Evolutionary conservation across 805 yeast species (phyloP).

Genomic region (Sungouiozyma intestinalis): DNA sequence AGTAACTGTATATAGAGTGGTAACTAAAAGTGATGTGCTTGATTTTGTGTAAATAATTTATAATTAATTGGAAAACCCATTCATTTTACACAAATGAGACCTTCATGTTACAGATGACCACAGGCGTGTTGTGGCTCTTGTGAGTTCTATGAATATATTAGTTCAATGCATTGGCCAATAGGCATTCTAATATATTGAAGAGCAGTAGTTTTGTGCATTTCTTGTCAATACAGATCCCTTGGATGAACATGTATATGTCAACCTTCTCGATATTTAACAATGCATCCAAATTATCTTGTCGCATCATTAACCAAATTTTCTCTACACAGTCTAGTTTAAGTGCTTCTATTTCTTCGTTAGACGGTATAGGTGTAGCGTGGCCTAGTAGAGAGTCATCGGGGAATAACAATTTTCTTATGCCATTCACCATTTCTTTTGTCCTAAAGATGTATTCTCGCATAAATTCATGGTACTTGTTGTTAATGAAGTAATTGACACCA

Average conservation of each 20-base stretch:
- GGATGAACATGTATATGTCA: conserved; percentile 19
- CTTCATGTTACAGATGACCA: too few relatives aligned
- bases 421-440: conserved; percentile 16
- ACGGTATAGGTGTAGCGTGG: conserved; percentile 35
- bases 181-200: conserved; percentile 34
- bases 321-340: conserved; percentile 21
- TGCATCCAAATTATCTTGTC: conserved; percentile 9
- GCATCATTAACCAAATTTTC: conserved; percentile 17
- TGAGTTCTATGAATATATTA: too few relatives aligned
- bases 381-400: conserved; percentile 44
- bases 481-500: background rate
- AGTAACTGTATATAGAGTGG: background rate
- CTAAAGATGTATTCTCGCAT: conserved; percentile 10
- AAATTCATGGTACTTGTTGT: conserved; percentile 5
- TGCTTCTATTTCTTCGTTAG: conserved; percentile 29
- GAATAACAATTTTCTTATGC: conserved; percentile 32
- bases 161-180: conserved; percentile 23
- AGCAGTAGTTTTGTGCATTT: conserved; percentile 35
- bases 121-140: too few relatives aligned
- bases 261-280: conserved; percentile 13
- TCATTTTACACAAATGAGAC: background rate
- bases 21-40: background rate
- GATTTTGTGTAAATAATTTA: background rate
- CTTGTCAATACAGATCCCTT: conserved; percentile 29
- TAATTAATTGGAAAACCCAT: background rate